A percentile compares a stretch with the other conserved stretches of the same genome.
phyloP scores from a whole-genome alignment of 768 basidiomycete genomes.

The Podaxis pistillaris region DNA sequence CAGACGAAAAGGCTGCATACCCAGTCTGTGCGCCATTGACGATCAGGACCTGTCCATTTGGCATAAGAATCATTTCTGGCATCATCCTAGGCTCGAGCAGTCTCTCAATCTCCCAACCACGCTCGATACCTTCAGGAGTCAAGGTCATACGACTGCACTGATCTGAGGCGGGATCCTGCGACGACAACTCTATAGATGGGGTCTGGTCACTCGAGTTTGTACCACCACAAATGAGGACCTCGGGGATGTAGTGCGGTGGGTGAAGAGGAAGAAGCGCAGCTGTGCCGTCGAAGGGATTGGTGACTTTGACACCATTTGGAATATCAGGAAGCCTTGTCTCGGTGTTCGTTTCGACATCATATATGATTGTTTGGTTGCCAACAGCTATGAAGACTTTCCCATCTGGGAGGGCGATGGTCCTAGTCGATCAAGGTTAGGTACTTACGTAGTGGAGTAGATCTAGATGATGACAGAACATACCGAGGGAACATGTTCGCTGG shows the following conservation, averaged over 20 bases:
- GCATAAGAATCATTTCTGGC: constrained; percentile 38
- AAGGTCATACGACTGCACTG: constrained; percentile 43
- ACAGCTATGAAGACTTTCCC: constrained; percentile 40
- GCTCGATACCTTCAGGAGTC: constrained; percentile 38
- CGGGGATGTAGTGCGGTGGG: constrained; percentile 39
- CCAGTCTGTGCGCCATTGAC: constrained; percentile 43
- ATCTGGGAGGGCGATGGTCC: constrained; percentile 37
- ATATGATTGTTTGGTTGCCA: constrained; percentile 40
- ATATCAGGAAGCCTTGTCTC: constrained; percentile 41
- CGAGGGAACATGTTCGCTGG: constrained; percentile 29
- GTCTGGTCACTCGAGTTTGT: constrained; percentile 31
- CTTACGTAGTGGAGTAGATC: too few relatives aligned
- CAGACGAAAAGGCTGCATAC: constrained; percentile 37
- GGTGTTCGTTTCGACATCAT: constrained; percentile 34
- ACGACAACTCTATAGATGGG: constrained; percentile 29
- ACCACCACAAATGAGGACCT: constrained; percentile 48
- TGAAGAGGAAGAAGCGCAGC: constrained; percentile 35
- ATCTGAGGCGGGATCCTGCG: constrained; percentile 40
- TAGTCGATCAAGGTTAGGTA: constrained; percentile 7
- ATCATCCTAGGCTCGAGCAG: constrained; percentile 41
- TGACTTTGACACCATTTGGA: constrained; percentile 43
- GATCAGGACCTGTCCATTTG: constrained; percentile 43
- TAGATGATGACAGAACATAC: constrained; percentile 17
- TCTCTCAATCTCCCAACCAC: constrained; percentile 44
- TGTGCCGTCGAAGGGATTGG: constrained; percentile 37